Conservation (phyloP, 2,329 filamentous ascomycete genomes). For the Aphanocladium album region DNA sequence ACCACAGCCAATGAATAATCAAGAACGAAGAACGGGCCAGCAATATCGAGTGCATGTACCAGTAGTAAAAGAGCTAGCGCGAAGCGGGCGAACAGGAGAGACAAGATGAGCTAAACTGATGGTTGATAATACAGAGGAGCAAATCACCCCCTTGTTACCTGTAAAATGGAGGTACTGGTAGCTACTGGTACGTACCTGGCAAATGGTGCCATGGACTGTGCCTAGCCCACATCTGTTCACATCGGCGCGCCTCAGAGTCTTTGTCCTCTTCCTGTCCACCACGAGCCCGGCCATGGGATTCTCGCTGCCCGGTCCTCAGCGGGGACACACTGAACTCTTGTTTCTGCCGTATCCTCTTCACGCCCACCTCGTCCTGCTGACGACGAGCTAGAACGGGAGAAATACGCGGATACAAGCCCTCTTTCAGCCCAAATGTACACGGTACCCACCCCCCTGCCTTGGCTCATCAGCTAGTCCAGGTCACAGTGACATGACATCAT, state of each 20-base stretch:
- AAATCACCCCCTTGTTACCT: background rate
- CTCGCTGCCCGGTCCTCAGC: background rate
- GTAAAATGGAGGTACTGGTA: too few species aligned
- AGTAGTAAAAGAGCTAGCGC: too few species aligned
- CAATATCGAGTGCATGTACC: too few species aligned
- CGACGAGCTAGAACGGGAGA: background rate
- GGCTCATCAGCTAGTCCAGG: background rate
- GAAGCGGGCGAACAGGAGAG: too few species aligned
- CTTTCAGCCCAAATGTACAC: background rate
- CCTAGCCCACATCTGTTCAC: too few species aligned
- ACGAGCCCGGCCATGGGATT: background rate
- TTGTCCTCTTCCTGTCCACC: background rate
- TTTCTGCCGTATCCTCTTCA: background rate
- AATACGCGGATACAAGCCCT: background rate
- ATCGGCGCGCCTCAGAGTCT: background rate
- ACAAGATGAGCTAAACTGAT: too few species aligned
- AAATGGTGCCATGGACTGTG: background rate
- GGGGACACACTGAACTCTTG: background rate
- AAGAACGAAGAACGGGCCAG: background rate
- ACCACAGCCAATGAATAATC: background rate
- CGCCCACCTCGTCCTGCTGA: background rate
- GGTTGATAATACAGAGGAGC: background rate
- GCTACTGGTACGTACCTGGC: background rate
- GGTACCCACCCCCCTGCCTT: background rate
- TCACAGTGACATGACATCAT: background rate